These are phyloP conservation scores for Ormosia emarginata DNA, from an alignment of 306 rosid genomes.

Conservation along the genomic window DNA sequence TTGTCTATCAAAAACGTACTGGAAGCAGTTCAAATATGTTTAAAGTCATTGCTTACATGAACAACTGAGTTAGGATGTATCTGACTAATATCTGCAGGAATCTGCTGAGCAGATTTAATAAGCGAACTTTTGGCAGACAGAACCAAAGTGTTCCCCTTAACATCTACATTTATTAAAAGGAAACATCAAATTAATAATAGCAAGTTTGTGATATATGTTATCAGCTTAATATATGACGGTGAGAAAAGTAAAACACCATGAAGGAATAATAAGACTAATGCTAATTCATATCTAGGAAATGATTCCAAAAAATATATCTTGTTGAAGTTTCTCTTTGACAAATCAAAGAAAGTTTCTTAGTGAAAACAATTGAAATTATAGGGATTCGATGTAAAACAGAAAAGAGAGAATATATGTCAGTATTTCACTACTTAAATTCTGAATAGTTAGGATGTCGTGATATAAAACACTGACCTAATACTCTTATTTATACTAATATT, in stretches of 20 bases:
- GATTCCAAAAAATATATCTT: neutral
- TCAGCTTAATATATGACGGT: neutral
- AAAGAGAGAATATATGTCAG: neutral
- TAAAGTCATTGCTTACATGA: conserved; percentile 55
- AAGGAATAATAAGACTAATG: neutral
- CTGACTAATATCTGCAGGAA: conserved; percentile 75
- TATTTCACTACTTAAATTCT: neutral
- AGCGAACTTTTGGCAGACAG: conserved; percentile 86
- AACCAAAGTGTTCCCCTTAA: conserved; percentile 59
- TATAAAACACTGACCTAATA: neutral
- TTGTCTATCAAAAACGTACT: neutral
- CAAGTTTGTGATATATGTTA: neutral
- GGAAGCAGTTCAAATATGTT: conserved; percentile 3
- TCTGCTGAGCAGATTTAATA: conserved; percentile 55
- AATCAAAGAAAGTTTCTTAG: neutral
- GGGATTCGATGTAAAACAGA: neutral
- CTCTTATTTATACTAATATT: neutral
- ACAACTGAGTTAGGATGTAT: conserved; percentile 62
- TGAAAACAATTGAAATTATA: neutral
- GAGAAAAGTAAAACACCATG: neutral
- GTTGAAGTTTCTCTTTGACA: neutral
- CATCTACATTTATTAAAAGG: conserved; percentile 45
- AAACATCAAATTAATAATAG: neutral
- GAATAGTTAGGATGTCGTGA: neutral
- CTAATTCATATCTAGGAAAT: neutral